Base-by-base conservation (phyloP, 2,329 filamentous ascomycete genomes). In the Nannizzia gypsea region DNA sequence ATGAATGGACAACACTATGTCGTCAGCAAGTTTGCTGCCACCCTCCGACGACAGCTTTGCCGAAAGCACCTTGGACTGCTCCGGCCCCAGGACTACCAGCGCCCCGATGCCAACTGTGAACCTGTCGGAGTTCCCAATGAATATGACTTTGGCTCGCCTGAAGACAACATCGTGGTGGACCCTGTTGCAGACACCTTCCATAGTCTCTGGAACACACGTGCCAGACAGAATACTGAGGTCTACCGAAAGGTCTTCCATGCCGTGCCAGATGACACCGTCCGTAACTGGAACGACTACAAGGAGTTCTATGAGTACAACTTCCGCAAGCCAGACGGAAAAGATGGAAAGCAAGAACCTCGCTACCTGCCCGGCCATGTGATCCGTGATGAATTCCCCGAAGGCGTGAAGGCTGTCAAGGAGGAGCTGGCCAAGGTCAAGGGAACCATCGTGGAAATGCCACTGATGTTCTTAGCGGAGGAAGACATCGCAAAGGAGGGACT, bases 361-460 rank as follows among this genome's bases (percentile, higher is more conserved):
- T 90, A 90, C 66, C 82, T 86, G 68, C 92, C 90, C 74, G 92
- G 91, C 0, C 92, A 96, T 75, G 88, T 95, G 1, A 88, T 96
- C 52, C 83, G 83, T 68, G 86, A 88, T 57, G 84, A 92, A 68
- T 89, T 95, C 72, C 68, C 81, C 0, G 82, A 86, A 64, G 88
- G 91, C 6, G 84, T 86, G 50, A 76, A 76, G n/a, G 85, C 88
- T 70, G 78, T 90, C 61, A 90, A 89, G 75, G 82, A 86, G 57
- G 81, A 84, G 74, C 75, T 91, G 59, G 78, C 79, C 59, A 79
- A 82, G 59, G 78, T 91, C 42, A 81, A 83, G 62, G 88, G 88
- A 1, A 88, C 81, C 6, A 73, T 90, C 52, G 87, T 96, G 6
- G 89, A 96, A 78, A 96, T 96, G 91, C 90, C 90, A 28, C 77